phyloP scores from a whole-genome alignment of 331 rosid genomes.

The Pyrus hybrid region DNA sequence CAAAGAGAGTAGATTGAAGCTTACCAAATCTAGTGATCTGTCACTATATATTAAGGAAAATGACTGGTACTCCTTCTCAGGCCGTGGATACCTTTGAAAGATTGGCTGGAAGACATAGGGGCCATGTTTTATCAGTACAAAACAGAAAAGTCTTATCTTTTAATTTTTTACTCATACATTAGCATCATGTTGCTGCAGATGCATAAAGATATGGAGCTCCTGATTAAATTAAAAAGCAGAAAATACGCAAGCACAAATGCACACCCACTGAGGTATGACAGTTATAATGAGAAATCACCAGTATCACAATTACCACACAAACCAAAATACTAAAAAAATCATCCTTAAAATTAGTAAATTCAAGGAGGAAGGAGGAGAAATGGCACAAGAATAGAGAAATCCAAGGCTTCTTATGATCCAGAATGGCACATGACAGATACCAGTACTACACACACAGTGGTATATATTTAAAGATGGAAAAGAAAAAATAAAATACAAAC shows the following conservation, averaged over 20 bases:
- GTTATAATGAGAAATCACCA: neutral
- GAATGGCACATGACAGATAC: neutral
- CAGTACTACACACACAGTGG: neutral
- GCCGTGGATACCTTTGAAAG: conserved; percentile 97
- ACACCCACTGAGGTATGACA: neutral
- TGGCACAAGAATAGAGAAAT: neutral
- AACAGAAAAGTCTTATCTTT: conserved; percentile 10
- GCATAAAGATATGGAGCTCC: conserved; percentile 11
- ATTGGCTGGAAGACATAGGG: conserved; percentile 65
- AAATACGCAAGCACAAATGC: conserved; percentile 1
- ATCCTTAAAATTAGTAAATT: neutral
- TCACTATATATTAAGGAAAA: conserved; percentile 95
- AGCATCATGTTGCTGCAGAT: conserved; percentile 14
- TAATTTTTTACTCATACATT: neutral
- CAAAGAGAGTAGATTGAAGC: neutral
- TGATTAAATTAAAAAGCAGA: conserved; percentile 2
- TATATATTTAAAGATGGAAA: neutral
- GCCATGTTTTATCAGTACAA: conserved; percentile 32
- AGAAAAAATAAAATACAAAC: neutral
- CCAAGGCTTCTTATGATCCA: neutral
- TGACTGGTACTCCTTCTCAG: conserved; percentile 98
- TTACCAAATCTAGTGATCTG: conserved; percentile 90
- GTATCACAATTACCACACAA: neutral
- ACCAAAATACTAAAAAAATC: neutral
- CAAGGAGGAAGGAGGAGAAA: neutral